Base-by-base conservation (phyloP, 2,329 filamentous ascomycete species). In the Orbilia javanica region DNA sequence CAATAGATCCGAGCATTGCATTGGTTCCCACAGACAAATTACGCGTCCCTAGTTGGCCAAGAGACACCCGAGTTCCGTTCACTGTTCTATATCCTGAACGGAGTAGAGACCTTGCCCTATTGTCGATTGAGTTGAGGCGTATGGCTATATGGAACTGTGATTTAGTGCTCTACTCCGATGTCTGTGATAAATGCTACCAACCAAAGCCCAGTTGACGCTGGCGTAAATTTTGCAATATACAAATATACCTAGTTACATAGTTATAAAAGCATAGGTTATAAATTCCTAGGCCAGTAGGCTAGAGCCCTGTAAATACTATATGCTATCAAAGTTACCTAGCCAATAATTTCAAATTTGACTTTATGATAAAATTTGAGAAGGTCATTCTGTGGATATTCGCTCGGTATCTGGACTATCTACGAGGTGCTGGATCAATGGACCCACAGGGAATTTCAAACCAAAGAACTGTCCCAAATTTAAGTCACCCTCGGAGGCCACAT, bases 211-310 rank as follows among this genome's bases (percentile, higher is more conserved):
- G 82, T 86, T 72, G 83, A 85, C 79, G 76, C 82, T n/a, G 83
- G 83, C 10, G 84, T 85, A 11, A 81, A 79, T 4, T 85, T 85
- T 71, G 84, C 83, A 1, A 81, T n/a, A n/a, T n/a, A 79, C 22
- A 75, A 79, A 57, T 80, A 83, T 75, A 83, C n/a, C n/a, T n/a
- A n/a, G n/a, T n/a, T n/a, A 84, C 63, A 77, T 84, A n/a, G n/a
- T n/a, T n/a, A n/a, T 53, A 83, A 84, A 75, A 85, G 84, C 70
- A 83, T 82, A 0, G 84, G 84, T 1, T 84, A 84, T 72, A 83
- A 84, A 65, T 84, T 83, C 63, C 78, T 84, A 15, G 82, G 83
- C 36, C 81, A 83, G 74, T 78, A 57, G 42, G 67, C 15, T 10
- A 44, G 20, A 52, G 18, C 8, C 18, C 10, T 10, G 15, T 3